Base-by-base conservation (phyloP, 345 rosid genomes). In the Aquilaria malaccensis region DNA sequence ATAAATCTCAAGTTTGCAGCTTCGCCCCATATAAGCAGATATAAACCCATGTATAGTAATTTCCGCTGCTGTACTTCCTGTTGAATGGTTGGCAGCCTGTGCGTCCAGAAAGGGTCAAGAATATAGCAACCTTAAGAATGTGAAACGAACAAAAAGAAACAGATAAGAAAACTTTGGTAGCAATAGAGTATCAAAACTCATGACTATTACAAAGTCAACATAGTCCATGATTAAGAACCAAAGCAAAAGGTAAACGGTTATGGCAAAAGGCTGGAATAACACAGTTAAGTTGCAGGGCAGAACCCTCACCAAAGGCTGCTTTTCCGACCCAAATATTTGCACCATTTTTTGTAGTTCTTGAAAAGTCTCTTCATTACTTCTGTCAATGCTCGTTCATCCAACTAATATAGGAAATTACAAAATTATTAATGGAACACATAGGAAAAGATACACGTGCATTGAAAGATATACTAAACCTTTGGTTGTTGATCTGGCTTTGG, bases 21-120 rank as follows among this genome's bases (percentile, higher is more conserved):
- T 78, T 91, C 97, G 47, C 97, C 97, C 97, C 97, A 91, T 41
- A 91, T 91, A 55, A 91, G 73, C 72, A 91, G 97, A 81, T 85
- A 91, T 37, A 91, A 79, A 56, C 93, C 96, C 96, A 91, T 87
- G 76, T 87, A 91, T 4, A 91, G 81, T 67, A 91, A 68, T 70
- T 87, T 91, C 9, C 97, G 93, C 65, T 91, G 97, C 30, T 91
- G 97, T 68, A 91, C 86, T 69, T 91, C 97, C 72, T 91, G 97
- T 54, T 91, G 97, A 76, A 87, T 91, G 41, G 93, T 87, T 1
- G 97, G 97, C 69, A 91, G 80, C 97, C 97, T 91, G 73, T 64
- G 55, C 49, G 53, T 61, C 33, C 12, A 53, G 2, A 30, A 15
- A 53, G 31, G 30, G 30, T 52, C 10, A 37, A 37, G 11, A 53